Evolutionary conservation across 2,329 filamentous ascomycete species (phyloP), one percentile per base, ranked within the genome.

Genomic region (Botrytis sinoallii): DNA sequence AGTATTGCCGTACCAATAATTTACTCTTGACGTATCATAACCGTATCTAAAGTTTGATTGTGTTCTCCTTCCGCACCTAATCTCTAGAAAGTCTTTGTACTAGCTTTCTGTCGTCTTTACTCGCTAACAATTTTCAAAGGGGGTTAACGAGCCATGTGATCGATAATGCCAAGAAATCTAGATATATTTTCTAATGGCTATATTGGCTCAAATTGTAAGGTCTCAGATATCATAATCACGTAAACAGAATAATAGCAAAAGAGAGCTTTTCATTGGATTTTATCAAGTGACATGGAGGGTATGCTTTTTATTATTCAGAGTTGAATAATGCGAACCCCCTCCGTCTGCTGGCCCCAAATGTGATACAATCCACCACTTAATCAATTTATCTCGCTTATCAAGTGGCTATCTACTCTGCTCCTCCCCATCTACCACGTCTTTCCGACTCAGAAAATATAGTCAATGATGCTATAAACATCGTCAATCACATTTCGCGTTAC

Each of bases 341-440:
- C 10, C 10, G 18, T 9, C n/a, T 57, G 25, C n/a, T 25, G 22
- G 1, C 0, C 7, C 0, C 14, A 25, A 25, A 57, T 1, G 9
- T 14, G 0, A 32, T 29, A 4, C 18, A 42, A 16, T 32, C n/a
- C 6, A 3, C 18, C 2, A 35, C 7, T 25, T 4, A 12, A 16
- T 3, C 14, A 32, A 68, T 57, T 25, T 6, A 68, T 59, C n/a
- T 42, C 29, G 25, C 35, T 5, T 9, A 42, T 57, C 1, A 18
- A 10, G 4, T 12, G 12, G 25, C 16, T 25, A 4, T 5, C 16
- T 18, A 67, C 4, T 18, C 25, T n/a, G 1, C 18, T 0, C 6
- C 0, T 5, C 40, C 16, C 22, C 14, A 0, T 6, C 9, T 0
- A 42, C 5, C 10, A n/a, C 42, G 16, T 7, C 4, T 14, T 5